Percentiles rank a stretch among this genome's conserved stretches.
Evolutionary conservation across 306 rosid genomes (phyloP).

Genomic region (Cicer judaicum): DNA sequence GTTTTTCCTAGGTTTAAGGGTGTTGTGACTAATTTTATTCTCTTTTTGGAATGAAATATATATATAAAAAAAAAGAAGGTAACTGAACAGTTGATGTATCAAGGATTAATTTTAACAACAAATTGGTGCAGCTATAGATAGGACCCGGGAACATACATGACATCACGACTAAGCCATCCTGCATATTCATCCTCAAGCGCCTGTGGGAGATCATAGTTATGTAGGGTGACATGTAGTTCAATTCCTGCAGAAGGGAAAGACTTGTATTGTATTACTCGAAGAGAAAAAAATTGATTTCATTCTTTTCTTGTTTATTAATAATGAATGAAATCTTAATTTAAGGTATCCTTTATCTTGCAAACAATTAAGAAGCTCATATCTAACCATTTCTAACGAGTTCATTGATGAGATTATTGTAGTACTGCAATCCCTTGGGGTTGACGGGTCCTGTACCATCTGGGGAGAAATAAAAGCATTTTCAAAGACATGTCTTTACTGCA

Average conservation of each 20-base stretch:
- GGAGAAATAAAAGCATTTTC: neutral
- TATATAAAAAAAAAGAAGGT: too few species aligned
- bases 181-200: conserved; percentile 83
- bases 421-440: conserved; percentile 73
- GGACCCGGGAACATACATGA: conserved; percentile 54
- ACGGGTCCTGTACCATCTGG: conserved; percentile 73
- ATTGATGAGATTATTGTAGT: conserved; percentile 79
- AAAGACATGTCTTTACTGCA: neutral
- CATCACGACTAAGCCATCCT: conserved; percentile 72
- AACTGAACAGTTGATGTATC: too few species aligned
- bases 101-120: conserved; percentile 14
- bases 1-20: neutral
- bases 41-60: too few species aligned
- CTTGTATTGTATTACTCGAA: neutral
- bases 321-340: neutral
- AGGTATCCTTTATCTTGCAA: neutral
- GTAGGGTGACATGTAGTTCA: conserved; percentile 74
- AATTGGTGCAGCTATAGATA: neutral
- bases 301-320: too few species aligned
- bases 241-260: conserved; percentile 54
- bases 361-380: conserved; percentile 28
- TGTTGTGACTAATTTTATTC: neutral
- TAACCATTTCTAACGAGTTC: conserved; percentile 60
- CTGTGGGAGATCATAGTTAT: conserved; percentile 70
- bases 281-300: neutral